Evolutionary conservation across 2,329 filamentous ascomycete genomes (phyloP), one percentile per base, ranked within the genome.

Genomic region (Passalora sequoiae): DNA sequence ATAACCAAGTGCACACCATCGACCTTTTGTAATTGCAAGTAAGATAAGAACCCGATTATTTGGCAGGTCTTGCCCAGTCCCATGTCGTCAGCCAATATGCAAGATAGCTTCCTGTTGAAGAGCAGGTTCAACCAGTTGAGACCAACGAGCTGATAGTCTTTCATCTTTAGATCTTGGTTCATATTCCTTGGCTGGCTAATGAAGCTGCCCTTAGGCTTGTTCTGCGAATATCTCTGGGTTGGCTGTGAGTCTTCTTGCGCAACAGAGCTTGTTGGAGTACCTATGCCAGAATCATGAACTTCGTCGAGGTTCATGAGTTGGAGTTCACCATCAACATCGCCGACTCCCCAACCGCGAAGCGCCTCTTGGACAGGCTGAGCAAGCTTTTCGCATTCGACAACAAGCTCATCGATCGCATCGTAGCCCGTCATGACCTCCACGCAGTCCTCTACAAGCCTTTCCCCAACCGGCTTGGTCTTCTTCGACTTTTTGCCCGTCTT

Each of bases 61-160:
- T 98, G 91, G 57, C 89, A 96, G 0, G 92, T 98, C 72, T 98
- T 98, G 33, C 92, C 92, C 29, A 80, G 59, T 39, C 86, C 92
- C 92, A 98, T 98, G 62, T 98, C 92, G 62, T 98, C 92, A 1
- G 92, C 92, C 13, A 98, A 73, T 44, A 98, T 97, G 50, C 89
- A 91, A 33, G 87, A 91, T 39, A 94, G 77, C 20, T 81, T 75
- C 45, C 86, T 81, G 40, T 82, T 75, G 68, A 88, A 94, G 10
- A 98, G 75, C 33, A 97, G 69, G 43, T 83, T 81, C 60, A 98
- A 77, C 92, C 92, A 98, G 61, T 97, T 97, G 39, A 98, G 76
- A 3, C 92, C 92, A 21, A 94, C 88, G 15, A 97, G 70, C 62
- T 98, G 92, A 60, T 96, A 97, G 25, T 92, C 83, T 62, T 97